Base-by-base conservation (phyloP, 1,139 yeast species). In the Tardiomyces blankii region DNA sequence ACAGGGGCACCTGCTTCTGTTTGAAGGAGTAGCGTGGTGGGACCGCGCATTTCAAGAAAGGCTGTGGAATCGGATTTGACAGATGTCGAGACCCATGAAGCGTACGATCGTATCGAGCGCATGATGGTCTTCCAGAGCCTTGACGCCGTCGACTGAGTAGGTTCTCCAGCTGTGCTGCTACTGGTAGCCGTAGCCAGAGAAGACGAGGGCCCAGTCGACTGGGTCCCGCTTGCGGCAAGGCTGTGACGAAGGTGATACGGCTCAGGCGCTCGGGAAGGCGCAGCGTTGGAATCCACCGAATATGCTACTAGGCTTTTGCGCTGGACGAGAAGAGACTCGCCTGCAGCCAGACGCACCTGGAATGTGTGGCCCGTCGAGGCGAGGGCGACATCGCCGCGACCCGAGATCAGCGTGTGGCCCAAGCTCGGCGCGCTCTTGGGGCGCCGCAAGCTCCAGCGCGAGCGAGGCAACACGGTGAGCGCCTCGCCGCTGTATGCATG, bases 301-400 rank as follows among this genome's bases (percentile, higher is more conserved):
- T 59, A 67, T 2, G 69, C 72, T 14, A 64, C 54, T 18, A 67
- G 54, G 40, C 59, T 56, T 33, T 52, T 44, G 25, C 63, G 59
- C 32, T 58, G 57, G 14, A 65, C 62, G 19, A 64, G 52, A 39
- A 65, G 56, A 18, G 57, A 50, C 48, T 67, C 71, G 33, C 61
- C 63, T 12, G 52, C 56, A 18, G 51, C 56, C 39, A 67, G 54
- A 6, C 54, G 46, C 21, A 66, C 47, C 48, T 62, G 61, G 46
- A 57, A 65, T 12, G 66, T 50, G 39, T 63, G 60, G 8, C 69
- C 65, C 18, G 55, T 49, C 7, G 59, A 47, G 7, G 63, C 53
- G 41, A 67, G 48, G 13, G 68, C 69, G 13, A 64, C 54, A 16
- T 56, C 51, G 9, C 72, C 72, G 16, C 72, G 56, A 27, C 72